Conservation (phyloP, 192 early-diverging fungal genomes). For the Podila horticola region DNA sequence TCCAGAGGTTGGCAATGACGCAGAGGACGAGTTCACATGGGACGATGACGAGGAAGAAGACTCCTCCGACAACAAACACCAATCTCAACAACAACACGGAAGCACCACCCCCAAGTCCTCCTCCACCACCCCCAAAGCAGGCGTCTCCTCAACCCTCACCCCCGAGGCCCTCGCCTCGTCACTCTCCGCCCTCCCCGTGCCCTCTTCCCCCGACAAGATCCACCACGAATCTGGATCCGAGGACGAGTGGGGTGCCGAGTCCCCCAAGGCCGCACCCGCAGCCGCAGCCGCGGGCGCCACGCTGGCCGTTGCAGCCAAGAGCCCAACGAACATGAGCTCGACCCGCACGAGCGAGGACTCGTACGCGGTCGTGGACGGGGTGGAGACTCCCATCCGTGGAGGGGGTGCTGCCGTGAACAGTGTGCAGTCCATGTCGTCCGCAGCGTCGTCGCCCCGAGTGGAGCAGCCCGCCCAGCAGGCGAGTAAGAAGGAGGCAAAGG, state of each 20-base stretch:
- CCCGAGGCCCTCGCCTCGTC: slow-evolving; percentile 41
- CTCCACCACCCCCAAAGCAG: slow-evolving; percentile 15
- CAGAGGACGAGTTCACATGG: slow-evolving; percentile 50
- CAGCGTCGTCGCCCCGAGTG: slow-evolving; percentile 21
- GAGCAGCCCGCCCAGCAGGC: slow-evolving; percentile 15
- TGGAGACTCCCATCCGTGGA: slow-evolving; percentile 13
- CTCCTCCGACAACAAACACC: slow-evolving; percentile 1
- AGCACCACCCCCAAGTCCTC: slow-evolving; percentile 41
- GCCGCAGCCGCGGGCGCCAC: slow-evolving; percentile 7
- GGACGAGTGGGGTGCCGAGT: slow-evolving; percentile 42
- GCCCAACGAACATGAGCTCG: slow-evolving; percentile 35
- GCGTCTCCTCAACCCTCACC: not conserved
- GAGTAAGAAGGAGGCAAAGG: slow-evolving; percentile 27
- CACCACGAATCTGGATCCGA: slow-evolving; percentile 8
- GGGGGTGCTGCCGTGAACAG: slow-evolving; percentile 9
- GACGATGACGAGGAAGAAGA: slow-evolving; percentile 48
- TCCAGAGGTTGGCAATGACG: slow-evolving; percentile 37
- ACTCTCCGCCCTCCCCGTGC: slow-evolving; percentile 29
- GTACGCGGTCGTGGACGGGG: slow-evolving; percentile 28
- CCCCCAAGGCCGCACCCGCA: slow-evolving; percentile 7
- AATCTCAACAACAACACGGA: slow-evolving; percentile 25
- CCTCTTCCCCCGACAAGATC: not conserved
- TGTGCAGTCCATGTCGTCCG: slow-evolving; percentile 21
- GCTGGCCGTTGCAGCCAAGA: slow-evolving; percentile 20
- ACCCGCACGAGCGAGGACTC: slow-evolving; percentile 43